Percentiles rank a stretch among this genome's conserved stretches.
phyloP scores from a whole-genome alignment of 108 stramenopile genomes.

The Stephanodiscus triporus region DNA sequence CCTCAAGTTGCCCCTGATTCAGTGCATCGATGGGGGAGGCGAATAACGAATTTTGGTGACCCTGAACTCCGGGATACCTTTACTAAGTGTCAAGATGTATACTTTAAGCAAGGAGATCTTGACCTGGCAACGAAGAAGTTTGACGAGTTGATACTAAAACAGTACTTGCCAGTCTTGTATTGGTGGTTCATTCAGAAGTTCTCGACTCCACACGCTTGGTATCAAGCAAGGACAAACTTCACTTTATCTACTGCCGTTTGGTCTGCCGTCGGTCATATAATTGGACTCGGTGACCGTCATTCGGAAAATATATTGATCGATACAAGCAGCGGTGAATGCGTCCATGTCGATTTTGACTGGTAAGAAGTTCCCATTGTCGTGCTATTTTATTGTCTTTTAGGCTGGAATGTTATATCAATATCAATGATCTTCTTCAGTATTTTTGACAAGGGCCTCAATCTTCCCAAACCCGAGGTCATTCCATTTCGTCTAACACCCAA shows the following conservation, averaged over 20 bases:
- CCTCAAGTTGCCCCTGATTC: conserved; percentile 68
- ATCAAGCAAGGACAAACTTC: conserved; percentile 93
- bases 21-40: conserved; percentile 55
- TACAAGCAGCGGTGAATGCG: conserved; percentile 90
- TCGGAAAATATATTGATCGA: conserved; percentile 98
- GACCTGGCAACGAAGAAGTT: conserved; percentile 66
- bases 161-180: conserved; percentile 89
- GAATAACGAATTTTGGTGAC: conserved; percentile 68
- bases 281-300: conserved; percentile 98
- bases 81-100: conserved; percentile 74
- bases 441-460: conserved; percentile 96
- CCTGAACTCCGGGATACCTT: conserved; percentile 63
- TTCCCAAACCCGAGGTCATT: conserved; percentile 95
- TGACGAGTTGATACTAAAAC: conserved; percentile 60
- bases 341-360: conserved; percentile 99
- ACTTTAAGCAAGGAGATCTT: conserved; percentile 71
- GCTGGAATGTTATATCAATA: conserved; percentile 10
- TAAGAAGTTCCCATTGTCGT: conserved; percentile 37
- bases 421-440: conserved; percentile 61
- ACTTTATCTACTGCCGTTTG: conserved; percentile 92
- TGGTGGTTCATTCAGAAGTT: conserved; percentile 98
- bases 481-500: conserved; percentile 98
- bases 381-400: not conserved
- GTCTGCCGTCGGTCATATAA: conserved; percentile 97
- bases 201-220: conserved; percentile 94